Percentiles rank a stretch among this genome's conserved stretches.
Evolutionary conservation across 257 asterid species (phyloP).

Genomic region (Lantana camara): DNA sequence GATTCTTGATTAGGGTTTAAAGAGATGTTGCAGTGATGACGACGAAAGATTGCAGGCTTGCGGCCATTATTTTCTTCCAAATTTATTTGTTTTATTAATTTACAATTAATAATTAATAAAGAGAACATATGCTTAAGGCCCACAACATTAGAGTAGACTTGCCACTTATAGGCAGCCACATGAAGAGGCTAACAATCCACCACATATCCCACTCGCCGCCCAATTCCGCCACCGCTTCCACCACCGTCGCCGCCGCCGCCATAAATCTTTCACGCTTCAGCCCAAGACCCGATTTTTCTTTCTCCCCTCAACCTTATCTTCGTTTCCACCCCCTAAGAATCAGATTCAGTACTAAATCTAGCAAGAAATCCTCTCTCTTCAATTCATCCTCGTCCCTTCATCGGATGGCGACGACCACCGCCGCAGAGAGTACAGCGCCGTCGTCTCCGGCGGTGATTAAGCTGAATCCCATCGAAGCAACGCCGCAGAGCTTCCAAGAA

Average conservation of each 20-base stretch:
- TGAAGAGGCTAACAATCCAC: slow-evolving; percentile 17
- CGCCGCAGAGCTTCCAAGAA: slow-evolving; percentile 70
- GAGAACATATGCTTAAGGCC: too few relatives aligned
- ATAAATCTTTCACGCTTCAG: neutral
- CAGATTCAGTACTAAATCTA: neutral
- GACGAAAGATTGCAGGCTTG: neutral
- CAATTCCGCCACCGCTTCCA: slow-evolving; percentile 17
- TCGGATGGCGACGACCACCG: slow-evolving; percentile 26
- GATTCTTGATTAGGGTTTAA: slow-evolving; percentile 16
- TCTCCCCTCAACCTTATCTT: neutral
- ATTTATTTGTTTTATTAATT: too few relatives aligned
- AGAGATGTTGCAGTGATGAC: neutral
- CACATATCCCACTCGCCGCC: slow-evolving; percentile 21
- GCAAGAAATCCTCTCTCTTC: neutral
- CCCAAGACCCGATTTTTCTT: neutral
- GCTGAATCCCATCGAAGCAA: slow-evolving; percentile 72
- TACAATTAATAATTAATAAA: too few relatives aligned
- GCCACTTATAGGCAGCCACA: slow-evolving; percentile 8
- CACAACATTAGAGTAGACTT: neutral
- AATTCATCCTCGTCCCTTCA: slow-evolving; percentile 12
- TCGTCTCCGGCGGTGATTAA: slow-evolving; percentile 40
- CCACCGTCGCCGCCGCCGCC: neutral
- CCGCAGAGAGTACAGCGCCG: slow-evolving; percentile 19
- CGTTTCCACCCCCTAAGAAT: neutral
- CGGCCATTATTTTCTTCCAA: neutral